These are phyloP conservation scores for Volvox carteri DNA, from an alignment of 163 green algal genomes.

Conservation along the genomic window DNA sequence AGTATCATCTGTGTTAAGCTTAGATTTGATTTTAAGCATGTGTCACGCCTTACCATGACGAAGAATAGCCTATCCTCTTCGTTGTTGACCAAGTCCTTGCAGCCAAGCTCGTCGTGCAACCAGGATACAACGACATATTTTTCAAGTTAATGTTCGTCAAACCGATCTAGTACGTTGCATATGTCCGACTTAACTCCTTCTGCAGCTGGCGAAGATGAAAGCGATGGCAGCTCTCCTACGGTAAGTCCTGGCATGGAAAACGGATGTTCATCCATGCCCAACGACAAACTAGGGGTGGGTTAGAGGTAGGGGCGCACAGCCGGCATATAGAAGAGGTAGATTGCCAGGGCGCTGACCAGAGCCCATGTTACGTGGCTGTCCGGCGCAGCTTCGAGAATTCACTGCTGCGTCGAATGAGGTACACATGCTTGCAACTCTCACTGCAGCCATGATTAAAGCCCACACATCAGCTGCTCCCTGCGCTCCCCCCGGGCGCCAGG, in stretches of 20 bases:
- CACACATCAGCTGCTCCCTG: neutral
- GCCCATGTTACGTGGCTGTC: neutral
- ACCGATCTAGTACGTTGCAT: neutral
- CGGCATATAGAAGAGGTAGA: neutral
- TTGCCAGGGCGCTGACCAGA: neutral
- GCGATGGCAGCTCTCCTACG: slow-evolving; percentile 28
- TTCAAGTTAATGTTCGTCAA: neutral
- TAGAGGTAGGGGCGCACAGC: neutral
- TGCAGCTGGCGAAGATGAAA: slow-evolving; percentile 22
- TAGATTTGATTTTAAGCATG: too few species aligned
- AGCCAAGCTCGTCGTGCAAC: neutral
- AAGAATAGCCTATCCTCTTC: neutral
- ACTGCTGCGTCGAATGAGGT: slow-evolving; percentile 34
- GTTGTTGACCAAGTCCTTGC: neutral
- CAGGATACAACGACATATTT: neutral
- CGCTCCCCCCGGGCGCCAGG: slow-evolving; percentile 1
- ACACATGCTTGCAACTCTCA: slow-evolving; percentile 21
- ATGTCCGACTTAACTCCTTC: slow-evolving; percentile 17
- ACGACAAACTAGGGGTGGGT: neutral
- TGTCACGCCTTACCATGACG: too few species aligned
- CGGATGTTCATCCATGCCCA: neutral
- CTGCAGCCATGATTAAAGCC: slow-evolving; percentile 36
- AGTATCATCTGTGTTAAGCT: too few species aligned
- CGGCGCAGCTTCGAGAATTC: slow-evolving; percentile 42
- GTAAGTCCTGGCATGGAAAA: neutral